Base-by-base conservation (phyloP, 2,329 filamentous ascomycete genomes). In the Fusarium chaquense region DNA sequence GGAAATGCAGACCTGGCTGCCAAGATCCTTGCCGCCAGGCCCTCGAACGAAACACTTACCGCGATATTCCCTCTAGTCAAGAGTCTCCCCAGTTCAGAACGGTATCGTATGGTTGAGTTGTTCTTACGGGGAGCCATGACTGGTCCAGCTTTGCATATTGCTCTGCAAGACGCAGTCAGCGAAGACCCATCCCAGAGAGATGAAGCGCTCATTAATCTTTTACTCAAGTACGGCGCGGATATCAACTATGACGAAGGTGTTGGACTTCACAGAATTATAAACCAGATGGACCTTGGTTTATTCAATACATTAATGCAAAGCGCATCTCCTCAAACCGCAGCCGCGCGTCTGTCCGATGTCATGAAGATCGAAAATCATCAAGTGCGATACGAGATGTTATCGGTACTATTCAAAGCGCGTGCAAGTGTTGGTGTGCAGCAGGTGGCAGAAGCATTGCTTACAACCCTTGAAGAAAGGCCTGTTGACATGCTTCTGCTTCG, bases 181-280 rank as follows among this genome's bases (percentile, higher is more conserved):
- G 83, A 87, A 43, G 79, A 82, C 15, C 79, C 80, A 2, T 80
- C 82, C 0, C 78, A 80, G 41, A 79, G 85, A 38, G 87, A 89
- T 40, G 81, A 84, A 43, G 79, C 81, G 3, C 76, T 89, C 13
- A 85, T 89, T 56, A 80, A 81, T 9, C 78, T 89, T 6, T 76
- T 89, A 5, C 77, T 89, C 7, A 79, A 81, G 3, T 79, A 86
- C 62, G 83, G 84, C 16, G 84, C 84, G 6, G 86, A 88, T 49
- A 81, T 87, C 38, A 87, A 87, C 66, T 85, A 84, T 56, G 84
- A 85, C 43, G 82, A 84, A 28, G 85, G 86, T 0, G 78, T 82
- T n/a, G 82, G 81, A 4, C 78, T 89, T 16, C 75, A 81, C 1
- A 79, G 83, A 0, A 82, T 86, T 0, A 83, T 89, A 20, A 66